Base-by-base conservation (phyloP, 1,284 basidiomycete species). In the Heterobasidion irregulare region DNA sequence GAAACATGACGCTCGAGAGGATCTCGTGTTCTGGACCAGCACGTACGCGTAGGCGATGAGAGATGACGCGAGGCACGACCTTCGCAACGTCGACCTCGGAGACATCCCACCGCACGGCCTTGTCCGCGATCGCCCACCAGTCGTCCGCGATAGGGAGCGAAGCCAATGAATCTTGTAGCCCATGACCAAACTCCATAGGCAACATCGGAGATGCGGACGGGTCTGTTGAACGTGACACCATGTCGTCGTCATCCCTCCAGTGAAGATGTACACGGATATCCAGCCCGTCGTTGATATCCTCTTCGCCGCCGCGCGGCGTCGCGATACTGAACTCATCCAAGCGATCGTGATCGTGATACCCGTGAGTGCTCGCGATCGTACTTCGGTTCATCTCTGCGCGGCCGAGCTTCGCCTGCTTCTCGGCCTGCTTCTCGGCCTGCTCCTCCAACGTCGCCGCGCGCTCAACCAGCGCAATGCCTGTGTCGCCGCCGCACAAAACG, bases 31-130 rank as follows among this genome's bases (percentile, higher is more conserved):
- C 73, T 1, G 84, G 83, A 1, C 84, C 80, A 63, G 81, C 75
- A 35, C 86, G 73, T 53, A 86, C 77, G 54, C 84, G 72, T 58
- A 90, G 62, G 9, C 88, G 80, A 69, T 90, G 87, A 7, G 83
- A 83, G 34, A 90, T 75, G 0, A 84, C 79, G 35, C 86, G 72
- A 36, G 85, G 84, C 59, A 86, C 78, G 19, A 88, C 78, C 56
- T 82, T 75, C 54, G 83, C 84, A 58, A 88, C 73, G 61, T 89
- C 84, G 57, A 83, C 83, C 64, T 88, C 84, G 8, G 82, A 82
- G 2, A 86, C 78, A 57, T 86, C 83, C 61, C 86, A 66, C 48
- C 75, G 68, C 43, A 65, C 62, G 13, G 56, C 60, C 49, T 60
- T 43, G 52, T 55, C 54, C 44, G 26, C 53, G 44, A 47, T 51